Base-by-base conservation (phyloP, 768 basidiomycete species). In the Russula virescens region DNA sequence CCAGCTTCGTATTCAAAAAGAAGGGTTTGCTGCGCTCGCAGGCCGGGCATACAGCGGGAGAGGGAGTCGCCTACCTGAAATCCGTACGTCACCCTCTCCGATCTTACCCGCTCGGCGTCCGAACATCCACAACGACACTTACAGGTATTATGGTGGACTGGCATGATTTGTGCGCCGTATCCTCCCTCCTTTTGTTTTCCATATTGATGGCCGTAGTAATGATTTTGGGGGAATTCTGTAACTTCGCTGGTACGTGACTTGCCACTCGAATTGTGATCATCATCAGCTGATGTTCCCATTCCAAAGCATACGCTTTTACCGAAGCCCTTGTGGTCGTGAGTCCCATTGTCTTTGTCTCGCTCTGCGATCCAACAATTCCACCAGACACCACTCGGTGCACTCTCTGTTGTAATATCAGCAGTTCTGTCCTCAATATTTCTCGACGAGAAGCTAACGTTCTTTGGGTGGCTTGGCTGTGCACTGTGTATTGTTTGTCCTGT, bases 1-100 rank as follows among this genome's bases (percentile, higher is more conserved):
- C 83, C 45, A 89, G 87, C 69, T 98, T 98, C 74, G 95, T 98
- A 2, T 88, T 99, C 78, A 99, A 99, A 85, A 99, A 99, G 83
- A 97, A 93, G 71, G 96, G 91, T 10, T 78, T 93, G 21, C 72
- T 93, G 57, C 80, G 85, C 73, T 84, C 87, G 72, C 89, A 91
- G 78, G 88, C 89, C 63, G 93, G 90, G 67, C 86, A 88, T 62
- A 73, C 75, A 45, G 83, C 87, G 3, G 90, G 90, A 59, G 89
- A 91, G 71, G 95, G 96, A 34, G 93, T 96, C 62, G 92, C 83
- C 14, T 99, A 98, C 77, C 84, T 98, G 71, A 98, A 96, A 77
- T 92, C 89, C 71, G 90, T 92, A 73, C 73, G 89, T 79, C 23
- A 43, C 34, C 25, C 25, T 5, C 14, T 58, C 25, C 35, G 28